These are phyloP conservation scores for Macadamia integrifolia DNA, from an alignment of 164 flowering plant genomes.

Conservation along the genomic window DNA sequence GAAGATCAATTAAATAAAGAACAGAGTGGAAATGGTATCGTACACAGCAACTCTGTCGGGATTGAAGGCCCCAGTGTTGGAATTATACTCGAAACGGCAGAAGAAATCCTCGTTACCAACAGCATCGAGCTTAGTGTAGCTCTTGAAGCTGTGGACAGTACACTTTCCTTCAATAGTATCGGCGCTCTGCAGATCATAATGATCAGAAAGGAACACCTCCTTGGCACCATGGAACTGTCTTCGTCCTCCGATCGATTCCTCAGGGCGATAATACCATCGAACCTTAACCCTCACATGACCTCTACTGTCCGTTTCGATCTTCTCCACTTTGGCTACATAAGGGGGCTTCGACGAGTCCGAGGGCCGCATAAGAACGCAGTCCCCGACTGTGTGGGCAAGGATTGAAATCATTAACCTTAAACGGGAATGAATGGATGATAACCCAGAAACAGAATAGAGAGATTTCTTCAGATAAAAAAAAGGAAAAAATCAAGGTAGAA, in stretches of 20 bases:
- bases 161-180: slow-evolving; percentile 85
- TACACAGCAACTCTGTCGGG: slow-evolving; percentile 88
- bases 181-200: slow-evolving; percentile 59
- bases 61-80: slow-evolving; percentile 59
- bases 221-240: slow-evolving; percentile 79
- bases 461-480: background rate
- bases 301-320: slow-evolving; percentile 53
- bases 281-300: slow-evolving; percentile 58
- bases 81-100: slow-evolving; percentile 77
- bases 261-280: slow-evolving; percentile 83
- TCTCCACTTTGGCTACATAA: slow-evolving; percentile 68
- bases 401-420: background rate
- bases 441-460: no score
- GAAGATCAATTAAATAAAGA: background rate
- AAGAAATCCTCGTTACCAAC: slow-evolving; percentile 78
- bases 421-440: background rate
- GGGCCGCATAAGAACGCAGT: slow-evolving; percentile 68
- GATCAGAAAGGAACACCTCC: slow-evolving; percentile 76
- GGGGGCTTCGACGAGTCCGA: slow-evolving; percentile 58
- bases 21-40: slow-evolving; percentile 6
- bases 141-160: slow-evolving; percentile 66
- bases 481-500: background rate
- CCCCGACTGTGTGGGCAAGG: slow-evolving; percentile 40
- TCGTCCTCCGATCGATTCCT: slow-evolving; percentile 78
- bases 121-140: slow-evolving; percentile 66